Conservation (phyloP, 352 stramenopile genomes). For the Phytophthora colocasiae region DNA sequence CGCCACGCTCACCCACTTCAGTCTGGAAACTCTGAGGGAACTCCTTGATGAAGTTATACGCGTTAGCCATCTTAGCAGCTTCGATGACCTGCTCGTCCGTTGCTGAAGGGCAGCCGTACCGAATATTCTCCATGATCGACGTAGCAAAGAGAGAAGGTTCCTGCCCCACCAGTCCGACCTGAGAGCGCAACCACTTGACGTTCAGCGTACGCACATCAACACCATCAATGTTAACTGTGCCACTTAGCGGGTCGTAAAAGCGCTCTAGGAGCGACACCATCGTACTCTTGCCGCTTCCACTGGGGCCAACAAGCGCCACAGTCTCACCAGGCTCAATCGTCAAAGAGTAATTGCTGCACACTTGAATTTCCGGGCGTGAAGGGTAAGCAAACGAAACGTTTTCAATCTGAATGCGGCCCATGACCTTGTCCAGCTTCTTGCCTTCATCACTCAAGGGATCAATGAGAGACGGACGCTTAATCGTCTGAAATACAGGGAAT, state of each 20-base stretch:
- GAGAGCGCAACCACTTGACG: constrained; percentile 51
- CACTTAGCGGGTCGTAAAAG: constrained; percentile 91
- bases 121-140: constrained; percentile 63
- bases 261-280: constrained; percentile 93
- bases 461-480: constrained; percentile 67
- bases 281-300: constrained; percentile 89
- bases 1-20: constrained; percentile 88
- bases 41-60: constrained; percentile 89
- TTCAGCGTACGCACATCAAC: constrained; percentile 78
- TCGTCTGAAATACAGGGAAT: constrained; percentile 71
- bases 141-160: constrained; percentile 82
- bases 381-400: constrained; percentile 84
- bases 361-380: constrained; percentile 59
- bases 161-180: constrained; percentile 82
- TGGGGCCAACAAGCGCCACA: constrained; percentile 66
- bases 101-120: constrained; percentile 47
- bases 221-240: constrained; percentile 51
- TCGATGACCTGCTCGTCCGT: constrained; percentile 84
- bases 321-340: constrained; percentile 71
- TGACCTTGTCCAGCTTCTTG: constrained; percentile 47
- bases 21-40: constrained; percentile 77
- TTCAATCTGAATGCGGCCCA: constrained; percentile 75
- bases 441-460: constrained; percentile 51
- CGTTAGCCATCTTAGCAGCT: constrained; percentile 86
- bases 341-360: constrained; percentile 68